These are phyloP conservation scores for Debaryomyces castellii DNA, from an alignment of 805 yeast species.

Conservation along the genomic window DNA sequence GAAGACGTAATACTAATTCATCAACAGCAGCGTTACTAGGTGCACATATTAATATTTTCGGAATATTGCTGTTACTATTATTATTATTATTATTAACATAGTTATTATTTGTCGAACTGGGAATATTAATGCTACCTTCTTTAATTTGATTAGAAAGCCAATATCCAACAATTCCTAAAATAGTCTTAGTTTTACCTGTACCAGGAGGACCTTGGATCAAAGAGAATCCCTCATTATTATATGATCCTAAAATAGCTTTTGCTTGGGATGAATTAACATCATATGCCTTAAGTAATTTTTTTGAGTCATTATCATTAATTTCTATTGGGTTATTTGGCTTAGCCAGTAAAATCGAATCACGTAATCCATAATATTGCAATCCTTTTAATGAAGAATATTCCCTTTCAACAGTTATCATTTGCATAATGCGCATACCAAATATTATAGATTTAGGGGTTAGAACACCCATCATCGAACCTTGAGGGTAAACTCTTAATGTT, in stretches of 20 bases:
- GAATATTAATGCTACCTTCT: conserved; percentile 17
- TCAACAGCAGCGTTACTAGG: conserved; percentile 99
- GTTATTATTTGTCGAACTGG: too few species aligned
- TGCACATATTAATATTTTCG: conserved; percentile 85
- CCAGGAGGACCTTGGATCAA: conserved; percentile 99
- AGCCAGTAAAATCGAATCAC: conserved; percentile 66
- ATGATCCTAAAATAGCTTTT: conserved; percentile 75
- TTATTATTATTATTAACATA: background rate
- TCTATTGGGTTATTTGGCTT: conserved; percentile 48
- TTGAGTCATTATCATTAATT: conserved; percentile 33
- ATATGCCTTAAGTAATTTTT: conserved; percentile 46
- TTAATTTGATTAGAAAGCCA: conserved; percentile 44
- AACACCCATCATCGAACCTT: conserved; percentile 49
- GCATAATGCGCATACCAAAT: conserved; percentile 73
- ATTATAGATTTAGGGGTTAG: conserved; percentile 65
- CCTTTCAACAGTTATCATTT: conserved; percentile 89
- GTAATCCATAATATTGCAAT: conserved; percentile 75
- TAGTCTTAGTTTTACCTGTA: conserved; percentile 97
- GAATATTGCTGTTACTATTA: conserved; percentile 12
- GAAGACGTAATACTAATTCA: conserved; percentile 82
- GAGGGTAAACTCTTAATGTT: conserved; percentile 65
- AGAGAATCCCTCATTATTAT: conserved; percentile 70
- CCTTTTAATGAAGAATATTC: conserved; percentile 85
- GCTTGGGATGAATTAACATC: conserved; percentile 89
- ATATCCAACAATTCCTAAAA: conserved; percentile 85